Evolutionary conservation across 495 filamentous ascomycete species (phyloP), one percentile per base, ranked within the genome.

Genomic region (Halenospora varia): DNA sequence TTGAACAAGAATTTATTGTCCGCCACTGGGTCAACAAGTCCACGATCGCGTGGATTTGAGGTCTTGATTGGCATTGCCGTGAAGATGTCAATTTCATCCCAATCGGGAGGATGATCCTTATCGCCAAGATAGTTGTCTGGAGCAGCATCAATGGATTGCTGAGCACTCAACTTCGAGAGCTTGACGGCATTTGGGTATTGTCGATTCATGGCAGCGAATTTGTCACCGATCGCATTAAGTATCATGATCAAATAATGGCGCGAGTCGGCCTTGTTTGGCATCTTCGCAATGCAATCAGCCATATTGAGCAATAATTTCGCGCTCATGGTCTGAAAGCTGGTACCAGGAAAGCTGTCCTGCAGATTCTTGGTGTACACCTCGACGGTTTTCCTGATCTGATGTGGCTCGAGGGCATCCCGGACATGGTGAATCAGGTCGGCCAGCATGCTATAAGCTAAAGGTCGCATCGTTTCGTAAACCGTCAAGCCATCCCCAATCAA

Each of bases 261-360:
- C 25, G 92, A 94, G 68, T 97, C 92, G 22, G 85, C 82, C 70
- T 97, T 97, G 64, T 96, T 86, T 15, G 85, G 86, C 53, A 99
- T 77, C 67, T 88, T 90, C 0, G 93, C 90, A 62, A 99, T 99
- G 69, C 88, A 92, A 65, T 97, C 95, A 0, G 94, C 94, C 88
- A 99, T 89, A 70, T 99, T 99, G 51, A 99, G 73, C 2, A 99
- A 75, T 2, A 99, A 76, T 69, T 97, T 99, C 2, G 95, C 95
- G 65, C 94, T 97, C 95, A 99, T 99, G 0, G 95, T 99, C 70
- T 99, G 95, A 68, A 97, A 99, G 70, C 94, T 97, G 3, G 95
- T 97, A 13, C 95, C 95, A 1, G 95, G 95, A 63, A 96, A 96
- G 59, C 88, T 89, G 68, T 97, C 95, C 62, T 96, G 92, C 20